Base-by-base conservation (phyloP, 2,329 filamentous ascomycete species). In the Colletotrichum cuscutae region DNA sequence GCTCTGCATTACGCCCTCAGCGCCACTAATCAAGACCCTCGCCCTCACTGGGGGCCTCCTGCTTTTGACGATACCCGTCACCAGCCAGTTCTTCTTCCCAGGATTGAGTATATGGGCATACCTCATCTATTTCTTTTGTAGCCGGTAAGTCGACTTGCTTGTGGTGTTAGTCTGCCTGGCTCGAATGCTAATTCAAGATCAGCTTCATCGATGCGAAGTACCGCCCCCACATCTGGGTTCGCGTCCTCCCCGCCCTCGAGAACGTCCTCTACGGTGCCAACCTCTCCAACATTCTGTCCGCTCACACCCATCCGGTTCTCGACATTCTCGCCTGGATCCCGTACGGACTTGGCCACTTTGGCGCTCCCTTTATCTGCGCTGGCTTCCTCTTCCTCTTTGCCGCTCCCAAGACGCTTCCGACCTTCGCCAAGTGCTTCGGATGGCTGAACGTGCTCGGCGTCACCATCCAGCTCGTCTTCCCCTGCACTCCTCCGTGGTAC, bases 251-350 rank as follows among this genome's bases (percentile, higher is more conserved):
- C 5, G 95, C 96, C 22, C 90, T 98, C 75, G 96, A 98, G 84
- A 98, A 98, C 82, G 97, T 98, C 75, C 89, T 98, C 42, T 98
- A 98, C 81, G 96, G 96, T 77, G 95, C 95, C 75, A 98, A 98
- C 84, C 88, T 98, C 71, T 97, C 95, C 85, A 98, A 98, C 82
- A 97, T 98, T 79, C 90, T 98, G 67, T 97, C 95, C 15, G 94
- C 94, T 58, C 94, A 98, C 84, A 94, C 96, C 78, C 92, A 94
- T 82, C 90, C 93, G 7, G 87, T 94, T 61, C 90, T 98, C 69
- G 95, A 98, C 80, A 87, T 98, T 68, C 86, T 98, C 68, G 96
- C 96, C 19, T 98, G 95, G 95, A 84, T 98, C 26, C 95, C 96
- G 2, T 98, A 98, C 80, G 96, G 96, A 68, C 87, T 98, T 70